Percentiles rank a stretch among this genome's conserved stretches.
Conservation (phyloP, 2,329 filamentous ascomycete species). For the Pyricularia grisea region DNA sequence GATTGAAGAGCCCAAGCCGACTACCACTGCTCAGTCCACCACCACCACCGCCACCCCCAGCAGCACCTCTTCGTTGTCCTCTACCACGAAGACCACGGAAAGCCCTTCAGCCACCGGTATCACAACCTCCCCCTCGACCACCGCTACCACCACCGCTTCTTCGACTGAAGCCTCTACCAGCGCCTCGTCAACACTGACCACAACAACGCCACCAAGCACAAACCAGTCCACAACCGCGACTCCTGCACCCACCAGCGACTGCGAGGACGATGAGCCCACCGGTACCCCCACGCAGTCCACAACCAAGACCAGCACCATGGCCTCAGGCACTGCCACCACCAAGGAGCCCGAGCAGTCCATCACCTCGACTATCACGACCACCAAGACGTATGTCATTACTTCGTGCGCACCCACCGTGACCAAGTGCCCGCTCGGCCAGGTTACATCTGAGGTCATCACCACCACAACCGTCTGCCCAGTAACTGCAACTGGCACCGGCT, state of each 20-base stretch:
- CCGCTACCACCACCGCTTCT: constrained; percentile 2
- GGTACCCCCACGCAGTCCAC: no score
- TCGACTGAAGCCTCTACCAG: neutral
- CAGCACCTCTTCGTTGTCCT: constrained; percentile 7
- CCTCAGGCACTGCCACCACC: neutral
- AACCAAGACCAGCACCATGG: neutral
- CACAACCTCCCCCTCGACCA: neutral
- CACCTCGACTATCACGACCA: neutral
- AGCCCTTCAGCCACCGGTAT: no score
- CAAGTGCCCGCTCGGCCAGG: neutral
- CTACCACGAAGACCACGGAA: neutral
- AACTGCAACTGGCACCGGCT: constrained; percentile 3
- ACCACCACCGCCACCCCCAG: constrained; percentile 8
- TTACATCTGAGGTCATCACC: neutral
- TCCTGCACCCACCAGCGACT: no score
- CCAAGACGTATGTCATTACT: neutral
- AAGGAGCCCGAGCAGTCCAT: neutral
- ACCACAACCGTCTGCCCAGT: constrained; percentile 7
- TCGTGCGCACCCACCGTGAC: neutral
- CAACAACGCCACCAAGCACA: neutral
- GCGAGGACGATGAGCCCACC: no score
- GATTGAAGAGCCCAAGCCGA: neutral
- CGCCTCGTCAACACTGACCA: constrained; percentile 3
- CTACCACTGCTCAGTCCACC: constrained; percentile 5
- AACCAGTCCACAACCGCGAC: no score